Conservation (phyloP, 106 monocot species). For the Allium fistulosum region DNA sequence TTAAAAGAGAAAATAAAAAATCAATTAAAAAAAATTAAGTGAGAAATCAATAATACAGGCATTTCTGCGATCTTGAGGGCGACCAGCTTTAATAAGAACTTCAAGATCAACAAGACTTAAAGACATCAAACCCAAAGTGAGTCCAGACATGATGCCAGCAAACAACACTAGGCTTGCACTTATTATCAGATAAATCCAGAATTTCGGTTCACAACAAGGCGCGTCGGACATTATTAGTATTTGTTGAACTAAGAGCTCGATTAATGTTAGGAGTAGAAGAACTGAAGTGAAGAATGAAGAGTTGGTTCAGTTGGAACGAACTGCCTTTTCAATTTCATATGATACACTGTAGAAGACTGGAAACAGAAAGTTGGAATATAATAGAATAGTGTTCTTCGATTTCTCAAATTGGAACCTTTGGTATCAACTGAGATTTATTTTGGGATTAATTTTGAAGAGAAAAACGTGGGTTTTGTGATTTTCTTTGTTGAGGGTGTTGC, state of each 20-base stretch:
- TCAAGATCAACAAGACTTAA: slow-evolving; percentile 98
- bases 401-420: no score
- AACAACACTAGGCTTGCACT: slow-evolving; percentile 62
- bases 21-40: background rate
- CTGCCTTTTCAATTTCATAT: no score
- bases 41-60: slow-evolving; percentile 35
- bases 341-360: no score
- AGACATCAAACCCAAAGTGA: slow-evolving; percentile 98
- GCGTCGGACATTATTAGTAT: slow-evolving; percentile 23
- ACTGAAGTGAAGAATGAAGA: no score
- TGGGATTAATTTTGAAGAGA: no score
- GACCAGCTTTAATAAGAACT: slow-evolving; percentile 80
- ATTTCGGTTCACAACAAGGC: slow-evolving; percentile 51
- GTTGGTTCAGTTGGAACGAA: no score
- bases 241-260: background rate
- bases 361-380: no score
- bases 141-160: slow-evolving; percentile 98
- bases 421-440: no score
- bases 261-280: no score
- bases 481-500: no score
- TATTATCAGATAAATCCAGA: slow-evolving; percentile 68
- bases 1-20: background rate
- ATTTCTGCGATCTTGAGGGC: slow-evolving; percentile 52
- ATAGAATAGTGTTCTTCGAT: no score
- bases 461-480: no score